These are phyloP conservation scores for Colletotrichum aenigma DNA, from an alignment of 2,329 filamentous ascomycete genomes.

Conservation along the genomic window DNA sequence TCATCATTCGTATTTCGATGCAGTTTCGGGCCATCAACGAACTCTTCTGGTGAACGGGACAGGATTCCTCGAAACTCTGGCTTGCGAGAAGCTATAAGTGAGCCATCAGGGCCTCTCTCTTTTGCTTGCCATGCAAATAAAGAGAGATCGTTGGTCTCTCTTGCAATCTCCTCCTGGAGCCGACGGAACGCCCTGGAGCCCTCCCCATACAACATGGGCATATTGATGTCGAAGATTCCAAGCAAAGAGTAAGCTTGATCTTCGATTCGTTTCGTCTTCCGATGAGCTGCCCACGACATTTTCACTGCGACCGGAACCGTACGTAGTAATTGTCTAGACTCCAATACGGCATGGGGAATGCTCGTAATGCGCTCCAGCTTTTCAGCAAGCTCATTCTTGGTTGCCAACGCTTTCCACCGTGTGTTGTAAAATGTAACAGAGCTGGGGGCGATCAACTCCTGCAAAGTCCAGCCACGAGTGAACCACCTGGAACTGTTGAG, in stretches of 20 bases:
- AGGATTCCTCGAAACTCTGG: neutral
- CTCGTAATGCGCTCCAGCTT: neutral
- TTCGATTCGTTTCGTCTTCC: conserved; percentile 23
- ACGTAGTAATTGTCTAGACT: neutral
- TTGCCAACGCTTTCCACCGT: neutral
- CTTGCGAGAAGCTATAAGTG: too few relatives aligned
- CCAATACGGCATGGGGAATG: neutral
- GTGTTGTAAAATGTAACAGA: neutral
- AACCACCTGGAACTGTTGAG: neutral
- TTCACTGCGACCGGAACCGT: neutral
- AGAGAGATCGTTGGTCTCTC: neutral
- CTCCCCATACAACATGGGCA: conserved; percentile 29
- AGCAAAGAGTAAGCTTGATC: conserved; percentile 28
- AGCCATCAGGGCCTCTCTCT: too few relatives aligned
- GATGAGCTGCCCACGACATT: conserved; percentile 30
- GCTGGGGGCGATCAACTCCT: neutral
- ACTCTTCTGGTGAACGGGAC: neutral
- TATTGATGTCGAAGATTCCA: conserved; percentile 29
- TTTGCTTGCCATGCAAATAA: neutral
- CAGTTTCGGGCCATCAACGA: too few relatives aligned
- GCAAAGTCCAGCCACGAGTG: neutral
- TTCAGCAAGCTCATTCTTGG: neutral
- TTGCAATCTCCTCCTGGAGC: conserved; percentile 2
- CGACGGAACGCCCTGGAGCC: conserved; percentile 25
- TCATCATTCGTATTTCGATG: neutral